A percentile compares a stretch with the other conserved stretches of the same genome.
Conservation (phyloP, 2,329 filamentous ascomycete species). For the Alternaria solani region DNA sequence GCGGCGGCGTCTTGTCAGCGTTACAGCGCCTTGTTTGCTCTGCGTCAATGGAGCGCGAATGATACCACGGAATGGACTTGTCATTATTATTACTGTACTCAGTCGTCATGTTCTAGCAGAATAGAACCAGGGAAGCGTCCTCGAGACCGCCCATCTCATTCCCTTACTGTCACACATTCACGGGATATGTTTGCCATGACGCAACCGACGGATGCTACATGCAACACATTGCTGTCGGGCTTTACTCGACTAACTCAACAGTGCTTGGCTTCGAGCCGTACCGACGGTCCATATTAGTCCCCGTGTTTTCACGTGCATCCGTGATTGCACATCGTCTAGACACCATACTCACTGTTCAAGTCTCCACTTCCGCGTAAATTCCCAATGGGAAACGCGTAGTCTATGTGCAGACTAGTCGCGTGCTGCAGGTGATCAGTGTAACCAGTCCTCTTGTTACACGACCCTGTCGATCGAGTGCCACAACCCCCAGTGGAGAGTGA, state of each 20-base stretch:
- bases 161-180: constrained; percentile 10
- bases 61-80: constrained; percentile 33
- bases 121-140: constrained; percentile 26
- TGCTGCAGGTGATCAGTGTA: constrained; percentile 27
- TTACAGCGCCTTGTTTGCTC: constrained; percentile 18
- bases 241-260: neutral
- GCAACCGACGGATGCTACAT: constrained; percentile 23
- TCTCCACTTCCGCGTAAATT: neutral
- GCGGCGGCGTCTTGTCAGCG: constrained; percentile 3
- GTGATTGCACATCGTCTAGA: neutral
- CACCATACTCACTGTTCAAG: constrained; percentile 10
- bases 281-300: neutral
- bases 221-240: neutral
- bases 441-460: constrained; percentile 22
- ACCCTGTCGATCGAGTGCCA: constrained; percentile 15
- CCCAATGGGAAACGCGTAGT: constrained; percentile 9
- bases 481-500: constrained; percentile 7
- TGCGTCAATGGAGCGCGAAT: constrained; percentile 22
- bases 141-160: constrained; percentile 8
- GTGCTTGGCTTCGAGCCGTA: neutral
- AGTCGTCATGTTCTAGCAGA: constrained; percentile 26
- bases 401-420: constrained; percentile 28
- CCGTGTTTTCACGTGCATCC: neutral
- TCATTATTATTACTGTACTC: constrained; percentile 31
- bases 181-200: constrained; percentile 17